These are phyloP conservation scores for Coemansia sp. DNA, from an alignment of 192 early-diverging fungal genomes.

Conservation along the genomic window DNA sequence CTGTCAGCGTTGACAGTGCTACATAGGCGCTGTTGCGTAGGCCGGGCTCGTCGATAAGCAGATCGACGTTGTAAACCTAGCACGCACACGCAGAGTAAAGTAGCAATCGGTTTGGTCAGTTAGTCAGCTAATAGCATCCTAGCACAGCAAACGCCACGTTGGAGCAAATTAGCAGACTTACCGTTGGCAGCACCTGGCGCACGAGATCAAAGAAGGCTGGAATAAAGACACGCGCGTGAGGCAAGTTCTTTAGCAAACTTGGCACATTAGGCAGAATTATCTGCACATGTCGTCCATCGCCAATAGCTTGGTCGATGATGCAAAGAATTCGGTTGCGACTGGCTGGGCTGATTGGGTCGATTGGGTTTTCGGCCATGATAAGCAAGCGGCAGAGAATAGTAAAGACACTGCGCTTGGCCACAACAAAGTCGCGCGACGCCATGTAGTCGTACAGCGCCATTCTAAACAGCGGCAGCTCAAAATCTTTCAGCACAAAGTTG, in stretches of 20 bases:
- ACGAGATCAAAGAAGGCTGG: conserved; percentile 24
- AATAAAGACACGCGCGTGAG: conserved; percentile 31
- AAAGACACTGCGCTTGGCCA: conserved; percentile 11
- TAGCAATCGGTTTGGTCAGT: too few species aligned
- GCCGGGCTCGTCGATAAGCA: conserved; percentile 9
- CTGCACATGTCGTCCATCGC: conserved; percentile 13
- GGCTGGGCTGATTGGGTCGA: conserved; percentile 11
- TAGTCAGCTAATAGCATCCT: too few species aligned
- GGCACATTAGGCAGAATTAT: conserved; percentile 21
- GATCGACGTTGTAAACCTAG: neutral
- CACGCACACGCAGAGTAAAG: too few species aligned
- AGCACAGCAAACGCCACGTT: too few species aligned
- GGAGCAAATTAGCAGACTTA: conserved; percentile 13
- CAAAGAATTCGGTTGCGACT: conserved; percentile 21
- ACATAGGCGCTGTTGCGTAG: conserved; percentile 21
- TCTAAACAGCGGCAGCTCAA: conserved; percentile 16
- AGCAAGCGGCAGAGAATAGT: conserved; percentile 11
- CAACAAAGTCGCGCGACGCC: conserved; percentile 6
- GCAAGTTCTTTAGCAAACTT: conserved; percentile 25
- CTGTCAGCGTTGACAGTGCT: conserved; percentile 18
- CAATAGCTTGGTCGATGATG: conserved; percentile 15
- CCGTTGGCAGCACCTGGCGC: conserved; percentile 27
- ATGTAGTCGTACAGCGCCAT: conserved; percentile 14
- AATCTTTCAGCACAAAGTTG: conserved; percentile 31
- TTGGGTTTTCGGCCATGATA: conserved; percentile 4